phyloP scores from a whole-genome alignment of 2,329 filamentous ascomycete genomes.

The Trichoderma sp. region DNA sequence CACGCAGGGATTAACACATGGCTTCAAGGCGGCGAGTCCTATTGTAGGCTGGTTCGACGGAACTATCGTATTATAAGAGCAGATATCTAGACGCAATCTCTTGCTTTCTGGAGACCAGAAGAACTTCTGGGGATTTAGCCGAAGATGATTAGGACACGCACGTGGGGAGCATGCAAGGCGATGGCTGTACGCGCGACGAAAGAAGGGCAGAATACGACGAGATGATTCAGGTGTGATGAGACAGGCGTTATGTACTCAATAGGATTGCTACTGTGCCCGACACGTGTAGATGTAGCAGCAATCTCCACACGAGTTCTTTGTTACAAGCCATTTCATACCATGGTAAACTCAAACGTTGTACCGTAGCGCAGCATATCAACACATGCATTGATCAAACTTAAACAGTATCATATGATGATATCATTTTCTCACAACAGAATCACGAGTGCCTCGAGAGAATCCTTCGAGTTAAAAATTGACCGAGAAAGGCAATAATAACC shows the following conservation, averaged over 20 bases:
- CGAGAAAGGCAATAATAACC: background rate
- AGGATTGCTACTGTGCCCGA: background rate
- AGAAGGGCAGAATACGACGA: background rate
- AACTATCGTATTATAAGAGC: background rate
- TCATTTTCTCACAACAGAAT: background rate
- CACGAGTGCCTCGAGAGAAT: background rate
- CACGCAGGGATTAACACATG: constrained; percentile 8
- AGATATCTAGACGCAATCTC: background rate
- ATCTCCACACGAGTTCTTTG: background rate
- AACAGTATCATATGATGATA: background rate
- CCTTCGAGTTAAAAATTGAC: too few species aligned
- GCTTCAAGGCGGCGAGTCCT: background rate
- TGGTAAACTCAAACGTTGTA: too few species aligned
- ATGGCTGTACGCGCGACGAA: background rate
- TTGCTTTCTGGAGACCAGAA: background rate
- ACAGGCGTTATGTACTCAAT: background rate
- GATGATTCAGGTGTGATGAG: background rate
- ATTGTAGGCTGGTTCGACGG: constrained; percentile 4
- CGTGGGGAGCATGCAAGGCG: background rate
- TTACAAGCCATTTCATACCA: background rate
- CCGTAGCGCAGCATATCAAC: background rate
- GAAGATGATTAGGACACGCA: background rate
- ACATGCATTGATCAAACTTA: background rate
- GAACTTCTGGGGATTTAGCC: background rate
- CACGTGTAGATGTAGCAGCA: background rate